A percentile compares a stretch with the other conserved stretches of the same genome.
Evolutionary conservation across 805 yeast species (phyloP).

Genomic region (Spathaspora boniae): DNA sequence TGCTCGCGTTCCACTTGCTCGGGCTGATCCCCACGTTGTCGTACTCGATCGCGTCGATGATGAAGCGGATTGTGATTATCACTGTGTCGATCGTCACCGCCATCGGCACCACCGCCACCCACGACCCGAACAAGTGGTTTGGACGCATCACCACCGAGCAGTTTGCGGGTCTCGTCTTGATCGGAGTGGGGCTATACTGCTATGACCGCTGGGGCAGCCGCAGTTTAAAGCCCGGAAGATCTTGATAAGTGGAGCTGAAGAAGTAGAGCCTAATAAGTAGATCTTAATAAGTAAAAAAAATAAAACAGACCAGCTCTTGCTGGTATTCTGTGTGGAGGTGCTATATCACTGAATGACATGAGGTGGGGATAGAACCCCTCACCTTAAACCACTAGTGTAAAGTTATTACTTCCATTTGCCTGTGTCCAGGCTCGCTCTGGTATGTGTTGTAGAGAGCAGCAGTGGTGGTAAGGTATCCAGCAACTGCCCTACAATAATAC

Average conservation of each 20-base stretch:
- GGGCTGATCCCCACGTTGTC: constrained; percentile 82
- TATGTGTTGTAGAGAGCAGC: constrained; percentile 50
- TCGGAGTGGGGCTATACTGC: constrained; percentile 54
- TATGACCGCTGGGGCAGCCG: constrained; percentile 63
- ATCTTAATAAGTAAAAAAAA: no score
- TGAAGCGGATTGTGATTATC: constrained; percentile 85
- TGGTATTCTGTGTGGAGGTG: no score
- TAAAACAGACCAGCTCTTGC: no score
- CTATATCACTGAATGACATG: no score
- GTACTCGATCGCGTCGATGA: constrained; percentile 81
- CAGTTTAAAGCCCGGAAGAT: constrained; percentile 13
- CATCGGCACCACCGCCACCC: constrained; percentile 25
- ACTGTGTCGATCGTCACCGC: constrained; percentile 62
- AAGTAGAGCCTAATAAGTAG: not conserved
- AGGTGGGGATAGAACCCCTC: no score
- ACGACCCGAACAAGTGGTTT: constrained; percentile 20
- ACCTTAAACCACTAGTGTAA: constrained; percentile 35
- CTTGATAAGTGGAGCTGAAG: constrained; percentile 1
- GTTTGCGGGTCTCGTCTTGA: constrained; percentile 45
- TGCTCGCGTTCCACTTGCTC: constrained; percentile 75
- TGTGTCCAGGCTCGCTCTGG: no score
- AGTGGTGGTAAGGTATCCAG: constrained; percentile 26
- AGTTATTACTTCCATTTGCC: no score
- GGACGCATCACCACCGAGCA: constrained; percentile 44
- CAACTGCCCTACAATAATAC: constrained; percentile 48